phyloP scores from a whole-genome alignment of 1,284 basidiomycete species.

The Tetrapyrgos nigripes region DNA sequence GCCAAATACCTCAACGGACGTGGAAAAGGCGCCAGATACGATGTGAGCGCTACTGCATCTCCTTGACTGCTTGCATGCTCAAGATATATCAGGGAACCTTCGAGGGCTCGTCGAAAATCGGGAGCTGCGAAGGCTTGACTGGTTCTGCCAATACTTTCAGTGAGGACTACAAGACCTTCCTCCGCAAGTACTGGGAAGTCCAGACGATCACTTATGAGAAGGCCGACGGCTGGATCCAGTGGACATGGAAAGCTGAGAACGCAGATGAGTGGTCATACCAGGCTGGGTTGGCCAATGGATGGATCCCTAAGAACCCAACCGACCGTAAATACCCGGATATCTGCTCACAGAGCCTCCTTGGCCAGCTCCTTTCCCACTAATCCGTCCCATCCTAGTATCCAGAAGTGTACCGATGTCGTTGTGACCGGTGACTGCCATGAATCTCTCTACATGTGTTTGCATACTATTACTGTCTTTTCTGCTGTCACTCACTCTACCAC shows the following conservation, averaged over 20 bases:
- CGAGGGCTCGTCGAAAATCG: constrained; percentile 69
- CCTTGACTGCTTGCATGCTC: not conserved
- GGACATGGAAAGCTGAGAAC: constrained; percentile 72
- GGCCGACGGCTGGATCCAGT: constrained; percentile 75
- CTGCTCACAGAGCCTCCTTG: constrained; percentile 45
- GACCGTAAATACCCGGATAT: constrained; percentile 54
- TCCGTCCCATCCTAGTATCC: no score
- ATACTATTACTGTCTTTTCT: no score
- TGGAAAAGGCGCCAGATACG: constrained; percentile 76
- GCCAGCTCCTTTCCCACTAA: no score
- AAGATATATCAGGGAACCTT: constrained; percentile 46
- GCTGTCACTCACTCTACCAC: no score
- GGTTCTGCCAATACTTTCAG: constrained; percentile 79
- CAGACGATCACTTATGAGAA: constrained; percentile 74
- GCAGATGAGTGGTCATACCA: constrained; percentile 83
- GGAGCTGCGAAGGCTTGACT: constrained; percentile 77
- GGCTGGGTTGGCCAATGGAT: constrained; percentile 77
- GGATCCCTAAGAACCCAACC: constrained; percentile 78
- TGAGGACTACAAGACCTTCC: constrained; percentile 81
- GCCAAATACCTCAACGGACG: constrained; percentile 81
- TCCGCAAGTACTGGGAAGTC: constrained; percentile 86
- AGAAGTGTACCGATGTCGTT: no score
- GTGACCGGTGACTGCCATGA: no score
- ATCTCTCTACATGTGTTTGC: no score
- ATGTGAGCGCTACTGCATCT: constrained; percentile 43